Conservation (phyloP, 768 basidiomycete species). For the Paxillus involutus region DNA sequence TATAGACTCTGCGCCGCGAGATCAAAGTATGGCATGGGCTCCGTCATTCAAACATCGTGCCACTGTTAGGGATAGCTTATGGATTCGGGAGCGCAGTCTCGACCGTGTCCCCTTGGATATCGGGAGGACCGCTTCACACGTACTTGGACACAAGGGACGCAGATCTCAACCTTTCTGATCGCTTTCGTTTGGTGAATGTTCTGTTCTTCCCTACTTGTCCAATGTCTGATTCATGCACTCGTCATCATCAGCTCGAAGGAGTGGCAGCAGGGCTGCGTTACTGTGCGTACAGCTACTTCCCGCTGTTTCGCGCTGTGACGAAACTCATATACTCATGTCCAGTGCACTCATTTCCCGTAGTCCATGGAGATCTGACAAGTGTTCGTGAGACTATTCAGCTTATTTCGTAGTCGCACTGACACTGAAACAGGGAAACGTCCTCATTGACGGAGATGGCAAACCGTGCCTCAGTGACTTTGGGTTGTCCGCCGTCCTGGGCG, state of each 20-base stretch:
- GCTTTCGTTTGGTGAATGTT: neutral
- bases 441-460: neutral
- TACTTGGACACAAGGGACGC: slow-evolving; percentile 5
- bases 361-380: neutral
- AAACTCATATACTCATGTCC: neutral
- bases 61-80: too few species aligned
- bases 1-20: slow-evolving; percentile 13
- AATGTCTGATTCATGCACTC: neutral
- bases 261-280: neutral
- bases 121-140: slow-evolving; percentile 4
- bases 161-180: neutral
- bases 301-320: neutral
- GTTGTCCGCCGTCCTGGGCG: neutral
- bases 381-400: neutral
- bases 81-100: too few species aligned
- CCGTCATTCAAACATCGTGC: too few species aligned
- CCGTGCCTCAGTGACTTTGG: neutral
- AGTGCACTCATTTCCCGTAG: neutral
- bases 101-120: too few species aligned
- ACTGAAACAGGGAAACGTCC: neutral
- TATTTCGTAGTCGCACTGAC: neutral
- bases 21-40: too few species aligned
- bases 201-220: neutral
- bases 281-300: neutral
- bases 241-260: neutral